These are phyloP conservation scores for Termitomyces sp. DNA, from an alignment of 768 basidiomycete genomes.

Conservation along the genomic window DNA sequence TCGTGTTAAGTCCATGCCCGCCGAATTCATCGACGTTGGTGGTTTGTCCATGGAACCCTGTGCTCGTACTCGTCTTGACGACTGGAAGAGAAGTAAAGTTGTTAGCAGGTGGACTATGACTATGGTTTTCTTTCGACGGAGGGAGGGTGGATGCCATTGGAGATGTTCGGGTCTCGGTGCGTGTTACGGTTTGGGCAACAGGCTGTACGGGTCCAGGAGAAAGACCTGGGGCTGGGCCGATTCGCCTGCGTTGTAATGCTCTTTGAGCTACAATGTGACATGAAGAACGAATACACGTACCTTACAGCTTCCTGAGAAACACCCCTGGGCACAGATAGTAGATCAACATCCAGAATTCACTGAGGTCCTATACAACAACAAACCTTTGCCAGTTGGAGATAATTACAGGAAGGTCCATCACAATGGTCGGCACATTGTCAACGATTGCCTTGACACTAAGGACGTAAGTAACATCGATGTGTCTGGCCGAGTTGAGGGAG, in stretches of 20 bases:
- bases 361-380: constrained; percentile 18
- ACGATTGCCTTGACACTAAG: constrained; percentile 74
- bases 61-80: neutral
- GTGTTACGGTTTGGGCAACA: constrained; percentile 6
- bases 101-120: neutral
- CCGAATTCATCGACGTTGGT: constrained; percentile 18
- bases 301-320: constrained; percentile 69
- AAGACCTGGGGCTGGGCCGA: constrained; percentile 40
- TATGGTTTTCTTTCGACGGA: constrained; percentile 8
- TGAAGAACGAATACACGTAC: constrained; percentile 22
- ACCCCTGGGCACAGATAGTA: constrained; percentile 32
- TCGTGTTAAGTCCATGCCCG: constrained; percentile 14
- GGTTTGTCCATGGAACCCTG: neutral
- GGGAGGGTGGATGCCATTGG: constrained; percentile 10
- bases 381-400: constrained; percentile 86
- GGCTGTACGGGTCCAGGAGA: constrained; percentile 29
- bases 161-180: constrained; percentile 3
- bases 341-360: constrained; percentile 1
- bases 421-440: constrained; percentile 56
- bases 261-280: neutral
- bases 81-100: neutral
- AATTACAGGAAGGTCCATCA: constrained; percentile 73
- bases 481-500: constrained; percentile 73
- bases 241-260: constrained; percentile 28
- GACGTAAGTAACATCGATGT: constrained; percentile 82